These are phyloP conservation scores for Nephromyces sp. DNA, from an alignment of 169 alveolate species.

Conservation along the genomic window DNA sequence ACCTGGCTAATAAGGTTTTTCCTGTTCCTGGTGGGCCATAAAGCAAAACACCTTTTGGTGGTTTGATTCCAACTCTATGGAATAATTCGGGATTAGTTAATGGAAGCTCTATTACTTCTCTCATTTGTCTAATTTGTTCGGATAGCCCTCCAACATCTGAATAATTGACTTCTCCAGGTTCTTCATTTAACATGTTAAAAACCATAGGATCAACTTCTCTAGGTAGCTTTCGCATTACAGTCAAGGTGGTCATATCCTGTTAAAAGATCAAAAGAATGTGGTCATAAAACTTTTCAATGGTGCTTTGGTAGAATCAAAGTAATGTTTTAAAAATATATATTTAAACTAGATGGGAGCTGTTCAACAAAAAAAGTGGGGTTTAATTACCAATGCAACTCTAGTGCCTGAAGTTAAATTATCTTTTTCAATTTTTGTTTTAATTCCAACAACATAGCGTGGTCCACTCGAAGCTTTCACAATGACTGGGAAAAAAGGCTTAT, in stretches of 20 bases:
- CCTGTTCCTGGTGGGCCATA: constrained; percentile 99
- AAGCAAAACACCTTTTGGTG: constrained; percentile 94
- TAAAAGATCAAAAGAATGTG: not conserved
- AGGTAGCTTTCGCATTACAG: constrained; percentile 92
- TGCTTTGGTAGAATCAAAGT: too few species aligned
- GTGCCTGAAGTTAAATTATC: constrained; percentile 84
- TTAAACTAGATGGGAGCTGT: not conserved
- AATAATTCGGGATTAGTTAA: constrained; percentile 93
- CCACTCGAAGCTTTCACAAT: constrained; percentile 92
- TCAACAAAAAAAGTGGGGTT: not conserved
- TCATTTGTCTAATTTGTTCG: constrained; percentile 91
- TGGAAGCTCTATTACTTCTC: constrained; percentile 98
- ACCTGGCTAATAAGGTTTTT: constrained; percentile 91
- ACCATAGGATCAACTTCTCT: constrained; percentile 97
- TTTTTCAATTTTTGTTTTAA: constrained; percentile 84
- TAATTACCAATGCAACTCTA: constrained; percentile 83
- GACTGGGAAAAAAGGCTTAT: constrained; percentile 32
- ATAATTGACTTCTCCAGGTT: constrained; percentile 69
- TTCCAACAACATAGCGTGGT: constrained; percentile 94
- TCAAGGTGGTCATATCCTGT: constrained; percentile 92
- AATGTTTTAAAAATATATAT: not conserved
- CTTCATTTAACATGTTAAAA: constrained; percentile 91
- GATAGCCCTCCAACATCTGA: constrained; percentile 91
- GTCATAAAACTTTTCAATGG: not conserved
- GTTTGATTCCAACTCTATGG: constrained; percentile 93